Percentiles rank a stretch among this genome's conserved stretches.
These are phyloP conservation scores for Ogataea hybrid DNA, from an alignment of 1,139 yeast species.

Conservation along the genomic window DNA sequence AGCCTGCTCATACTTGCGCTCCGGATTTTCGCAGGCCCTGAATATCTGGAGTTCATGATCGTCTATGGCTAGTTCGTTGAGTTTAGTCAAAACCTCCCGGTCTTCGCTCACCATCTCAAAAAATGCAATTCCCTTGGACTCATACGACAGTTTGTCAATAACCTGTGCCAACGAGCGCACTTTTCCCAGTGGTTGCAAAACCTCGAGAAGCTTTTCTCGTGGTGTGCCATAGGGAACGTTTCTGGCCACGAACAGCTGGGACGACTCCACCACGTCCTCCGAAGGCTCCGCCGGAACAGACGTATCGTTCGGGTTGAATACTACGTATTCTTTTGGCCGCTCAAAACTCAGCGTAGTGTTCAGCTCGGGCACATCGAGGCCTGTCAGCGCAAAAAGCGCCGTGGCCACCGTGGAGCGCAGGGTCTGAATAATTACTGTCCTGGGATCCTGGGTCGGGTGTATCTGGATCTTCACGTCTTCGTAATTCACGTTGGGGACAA, in stretches of 20 bases:
- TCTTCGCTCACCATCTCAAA: constrained; percentile 36
- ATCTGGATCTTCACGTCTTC: constrained; percentile 24
- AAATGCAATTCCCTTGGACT: constrained; percentile 45
- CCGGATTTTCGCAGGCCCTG: constrained; percentile 33
- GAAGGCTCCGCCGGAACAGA: constrained; percentile 12
- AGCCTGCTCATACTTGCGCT: constrained; percentile 28
- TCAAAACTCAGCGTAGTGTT: constrained; percentile 38
- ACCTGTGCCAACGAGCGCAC: constrained; percentile 34
- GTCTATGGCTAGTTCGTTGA: constrained; percentile 21
- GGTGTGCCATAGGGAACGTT: constrained; percentile 40
- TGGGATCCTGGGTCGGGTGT: constrained; percentile 33
- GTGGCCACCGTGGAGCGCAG: constrained; percentile 59
- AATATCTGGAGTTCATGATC: constrained; percentile 32
- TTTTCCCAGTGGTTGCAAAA: constrained; percentile 38
- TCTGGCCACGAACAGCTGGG: constrained; percentile 37
- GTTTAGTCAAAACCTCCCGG: constrained; percentile 15
- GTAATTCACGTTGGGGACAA: constrained; percentile 27
- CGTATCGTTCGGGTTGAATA: constrained; percentile 8
- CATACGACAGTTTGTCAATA: constrained; percentile 34
- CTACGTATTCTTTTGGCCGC: constrained; percentile 65
- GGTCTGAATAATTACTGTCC: constrained; percentile 49
- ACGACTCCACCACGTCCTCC: constrained; percentile 25
- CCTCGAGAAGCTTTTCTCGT: constrained; percentile 37
- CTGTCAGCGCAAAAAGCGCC: constrained; percentile 47
- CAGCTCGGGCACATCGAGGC: constrained; percentile 36